These are phyloP conservation scores for Penicillium glabrum DNA, from an alignment of 2,329 filamentous ascomycete genomes.

Conservation along the genomic window DNA sequence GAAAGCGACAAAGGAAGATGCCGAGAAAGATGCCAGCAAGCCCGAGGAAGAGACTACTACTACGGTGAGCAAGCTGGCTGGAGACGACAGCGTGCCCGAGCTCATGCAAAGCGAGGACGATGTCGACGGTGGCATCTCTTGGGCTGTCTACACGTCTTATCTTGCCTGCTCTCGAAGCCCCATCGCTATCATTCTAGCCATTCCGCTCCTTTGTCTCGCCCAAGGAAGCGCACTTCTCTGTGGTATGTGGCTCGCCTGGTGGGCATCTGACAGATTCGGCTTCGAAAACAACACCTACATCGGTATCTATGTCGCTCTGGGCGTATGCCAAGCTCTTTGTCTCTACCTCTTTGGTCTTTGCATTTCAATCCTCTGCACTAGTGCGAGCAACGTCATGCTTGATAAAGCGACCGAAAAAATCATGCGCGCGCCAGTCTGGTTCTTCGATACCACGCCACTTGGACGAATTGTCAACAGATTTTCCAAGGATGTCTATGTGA, in stretches of 20 bases:
- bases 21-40: not conserved
- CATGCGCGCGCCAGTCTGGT: conserved; percentile 70
- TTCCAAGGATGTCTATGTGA: conserved; percentile 70
- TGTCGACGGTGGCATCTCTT: not conserved
- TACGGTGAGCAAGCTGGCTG: not conserved
- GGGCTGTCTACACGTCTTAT: not conserved
- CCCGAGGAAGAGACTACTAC: not conserved
- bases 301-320: not conserved
- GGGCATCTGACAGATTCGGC: not conserved
- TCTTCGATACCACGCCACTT: conserved; percentile 75
- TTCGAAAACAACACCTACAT: not conserved
- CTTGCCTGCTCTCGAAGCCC: not conserved
- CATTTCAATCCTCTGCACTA: not conserved
- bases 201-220: not conserved
- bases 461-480: conserved; percentile 76
- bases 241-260: not conserved
- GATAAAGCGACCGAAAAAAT: conserved; percentile 37
- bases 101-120: not conserved
- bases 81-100: not conserved
- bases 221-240: not conserved
- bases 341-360: not conserved
- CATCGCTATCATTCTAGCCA: not conserved
- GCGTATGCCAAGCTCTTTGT: not conserved
- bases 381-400: not conserved
- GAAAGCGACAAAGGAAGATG: not conserved